Percentiles rank a stretch among this genome's conserved stretches.
Conservation (phyloP, 768 basidiomycete species). For the Lepiota brunneoincarnata region DNA sequence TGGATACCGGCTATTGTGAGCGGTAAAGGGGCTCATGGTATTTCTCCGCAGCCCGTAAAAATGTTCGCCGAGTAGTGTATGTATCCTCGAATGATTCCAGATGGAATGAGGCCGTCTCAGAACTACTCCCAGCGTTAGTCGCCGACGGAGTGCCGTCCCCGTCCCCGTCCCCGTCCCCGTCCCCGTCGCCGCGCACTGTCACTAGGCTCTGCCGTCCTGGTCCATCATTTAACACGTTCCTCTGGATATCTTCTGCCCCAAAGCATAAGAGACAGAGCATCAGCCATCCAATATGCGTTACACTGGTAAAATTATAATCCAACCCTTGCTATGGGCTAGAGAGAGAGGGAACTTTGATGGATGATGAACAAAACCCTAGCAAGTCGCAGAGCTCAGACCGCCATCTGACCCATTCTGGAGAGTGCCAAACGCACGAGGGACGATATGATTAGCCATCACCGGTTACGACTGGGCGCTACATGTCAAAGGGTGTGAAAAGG, state of each 20-base stretch:
- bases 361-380: too few species aligned
- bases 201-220: constrained; percentile 34
- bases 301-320: too few species aligned
- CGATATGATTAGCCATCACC: too few species aligned
- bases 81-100: constrained; percentile 60
- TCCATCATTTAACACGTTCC: constrained; percentile 71
- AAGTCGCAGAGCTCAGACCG: too few species aligned
- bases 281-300: constrained; percentile 95
- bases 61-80: constrained; percentile 59
- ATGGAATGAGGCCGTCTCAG: constrained; percentile 39
- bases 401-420: too few species aligned
- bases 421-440: too few species aligned
- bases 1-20: constrained; percentile 16
- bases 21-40: constrained; percentile 46
- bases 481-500: too few species aligned
- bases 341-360: too few species aligned
- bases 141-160: constrained; percentile 23
- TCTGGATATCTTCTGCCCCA: constrained; percentile 84
- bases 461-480: too few species aligned
- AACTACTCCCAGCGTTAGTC: constrained; percentile 14
- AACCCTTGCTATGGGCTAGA: too few species aligned
- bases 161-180: too few species aligned
- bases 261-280: constrained; percentile 85
- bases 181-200: too few species aligned
- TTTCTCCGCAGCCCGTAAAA: constrained; percentile 55